Evolutionary conservation across 768 basidiomycete species (phyloP), one percentile per base, ranked within the genome.

Genomic region (Naganishia vaughanmartiniae): DNA sequence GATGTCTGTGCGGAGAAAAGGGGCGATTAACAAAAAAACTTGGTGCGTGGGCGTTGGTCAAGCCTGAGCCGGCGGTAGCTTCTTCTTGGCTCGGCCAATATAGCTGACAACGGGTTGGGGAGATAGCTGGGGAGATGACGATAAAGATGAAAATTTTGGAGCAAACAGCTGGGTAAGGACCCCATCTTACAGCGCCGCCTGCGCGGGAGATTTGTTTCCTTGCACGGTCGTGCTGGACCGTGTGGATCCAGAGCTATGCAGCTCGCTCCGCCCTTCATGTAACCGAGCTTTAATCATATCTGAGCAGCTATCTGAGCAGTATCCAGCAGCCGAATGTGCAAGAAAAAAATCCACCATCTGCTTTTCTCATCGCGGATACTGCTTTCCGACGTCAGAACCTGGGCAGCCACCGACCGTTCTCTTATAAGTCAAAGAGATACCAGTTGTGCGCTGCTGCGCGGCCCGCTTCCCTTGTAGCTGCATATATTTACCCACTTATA

Each of bases 321-420:
- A 51, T 51, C 48, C 24, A 51, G 48, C n/a, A 36, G 55, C 30
- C 55, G 34, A 31, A 57, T 57, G 34, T 57, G 34, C 55, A 57
- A 21, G 55, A 57, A 33, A 57, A 57, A 36, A 31, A 21, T 21
- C 55, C 28, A 57, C 30, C 26, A 28, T 57, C 34, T 36, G 55
- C 34, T 33, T 36, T 57, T 33, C 34, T 57, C 34, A 21, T 57
- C 34, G 26, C 55, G 55, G 48, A 51, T 51, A 51, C n/a, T 51
- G 48, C 24, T 15, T n/a, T 51, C 48, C 55, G 14, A 57, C 55
- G 31, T 33, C 55, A 31, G 34, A 31, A 31, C 30, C 26, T 57
- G 19, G 48, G 21, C 34, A 54, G 33, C 65, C 30, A 53, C 46
- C 48, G 31, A 53, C n/a, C 48, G 34, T 66, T 54, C 26, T 42